A percentile compares a stretch with the other conserved stretches of the same genome.
Evolutionary conservation across 768 basidiomycete genomes (phyloP).

Genomic region (Kondoa subrosea): DNA sequence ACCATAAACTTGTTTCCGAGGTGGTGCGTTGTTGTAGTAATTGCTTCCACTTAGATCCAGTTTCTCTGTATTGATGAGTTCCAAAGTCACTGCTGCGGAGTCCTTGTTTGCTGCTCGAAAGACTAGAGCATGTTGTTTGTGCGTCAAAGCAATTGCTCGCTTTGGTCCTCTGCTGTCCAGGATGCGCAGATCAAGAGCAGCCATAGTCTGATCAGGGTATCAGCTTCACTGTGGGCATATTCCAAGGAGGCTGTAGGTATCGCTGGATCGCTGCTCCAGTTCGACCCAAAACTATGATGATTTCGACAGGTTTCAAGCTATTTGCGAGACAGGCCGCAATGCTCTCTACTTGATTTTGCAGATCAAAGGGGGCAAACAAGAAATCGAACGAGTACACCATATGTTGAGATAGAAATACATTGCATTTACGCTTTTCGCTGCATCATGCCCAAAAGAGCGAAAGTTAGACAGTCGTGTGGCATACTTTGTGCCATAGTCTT

Average conservation of each 20-base stretch:
- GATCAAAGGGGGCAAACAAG: no score
- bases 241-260: no score
- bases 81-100: background rate
- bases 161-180: background rate
- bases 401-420: background rate
- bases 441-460: no score
- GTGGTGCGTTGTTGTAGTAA: background rate
- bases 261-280: no score
- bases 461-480: background rate
- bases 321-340: no score
- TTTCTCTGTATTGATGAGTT: background rate
- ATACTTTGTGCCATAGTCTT: background rate
- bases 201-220: no score
- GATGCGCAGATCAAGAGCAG: background rate
- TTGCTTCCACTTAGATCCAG: constrained; percentile 3
- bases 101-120: background rate
- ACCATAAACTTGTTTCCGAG: background rate
- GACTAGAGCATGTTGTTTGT: background rate
- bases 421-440: background rate
- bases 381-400: no score
- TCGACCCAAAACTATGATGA: no score
- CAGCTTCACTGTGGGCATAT: no score
- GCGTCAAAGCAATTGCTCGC: background rate
- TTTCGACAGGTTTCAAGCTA: no score
- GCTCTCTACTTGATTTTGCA: no score